Conservation (phyloP, 75 land plant genomes). For the Sequoia sempervirens region DNA sequence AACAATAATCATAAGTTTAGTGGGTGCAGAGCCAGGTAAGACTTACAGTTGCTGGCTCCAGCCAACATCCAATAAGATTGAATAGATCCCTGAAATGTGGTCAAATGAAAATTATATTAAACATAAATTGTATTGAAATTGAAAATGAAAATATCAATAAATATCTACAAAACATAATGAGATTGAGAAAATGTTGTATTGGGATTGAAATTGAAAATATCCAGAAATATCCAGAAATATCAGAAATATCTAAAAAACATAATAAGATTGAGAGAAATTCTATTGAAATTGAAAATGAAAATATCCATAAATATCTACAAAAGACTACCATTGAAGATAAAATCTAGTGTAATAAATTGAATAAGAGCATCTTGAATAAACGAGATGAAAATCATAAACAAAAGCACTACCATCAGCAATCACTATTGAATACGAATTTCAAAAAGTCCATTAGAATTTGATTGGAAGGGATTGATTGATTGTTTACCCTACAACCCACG, state of each 20-base stretch:
- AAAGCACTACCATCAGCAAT: not conserved
- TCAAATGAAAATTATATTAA: too few relatives aligned
- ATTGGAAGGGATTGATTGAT: not conserved
- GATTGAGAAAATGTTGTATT: too few relatives aligned
- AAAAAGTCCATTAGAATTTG: not conserved
- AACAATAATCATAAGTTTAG: not conserved
- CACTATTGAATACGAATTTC: not conserved
- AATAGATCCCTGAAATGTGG: not conserved
- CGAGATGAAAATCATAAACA: not conserved
- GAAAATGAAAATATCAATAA: too few relatives aligned
- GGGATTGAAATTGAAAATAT: too few relatives aligned
- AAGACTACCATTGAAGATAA: too few relatives aligned
- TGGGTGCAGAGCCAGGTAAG: not conserved
- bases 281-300: too few relatives aligned
- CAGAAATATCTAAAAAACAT: too few relatives aligned
- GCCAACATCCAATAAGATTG: not conserved
- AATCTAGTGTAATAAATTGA: not conserved
- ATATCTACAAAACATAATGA: too few relatives aligned
- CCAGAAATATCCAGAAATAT: too few relatives aligned
- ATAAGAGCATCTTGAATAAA: not conserved
- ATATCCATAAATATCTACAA: too few relatives aligned
- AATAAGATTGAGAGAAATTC: too few relatives aligned
- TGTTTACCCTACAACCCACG: slow-evolving; percentile 79
- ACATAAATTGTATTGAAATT: too few relatives aligned
- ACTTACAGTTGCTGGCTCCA: not conserved